Evolutionary conservation across 139 green algal genomes (phyloP).

Genomic region (Micractinium sp.): DNA sequence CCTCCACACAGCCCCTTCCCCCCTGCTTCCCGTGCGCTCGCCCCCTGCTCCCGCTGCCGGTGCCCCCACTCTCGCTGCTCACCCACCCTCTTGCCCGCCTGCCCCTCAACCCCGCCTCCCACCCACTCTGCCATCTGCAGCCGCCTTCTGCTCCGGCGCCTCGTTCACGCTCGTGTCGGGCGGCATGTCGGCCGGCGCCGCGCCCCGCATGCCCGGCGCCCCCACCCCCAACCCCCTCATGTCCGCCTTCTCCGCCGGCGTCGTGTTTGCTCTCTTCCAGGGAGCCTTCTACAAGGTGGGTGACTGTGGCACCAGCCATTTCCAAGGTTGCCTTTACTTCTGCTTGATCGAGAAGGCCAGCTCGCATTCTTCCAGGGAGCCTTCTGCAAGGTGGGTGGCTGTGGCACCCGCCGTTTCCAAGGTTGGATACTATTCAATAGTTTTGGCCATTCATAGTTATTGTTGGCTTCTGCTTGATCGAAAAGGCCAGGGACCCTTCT

Average conservation of each 20-base stretch:
- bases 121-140: conserved; percentile 54
- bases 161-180: conserved; percentile 80
- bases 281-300: conserved; percentile 81
- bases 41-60: no score
- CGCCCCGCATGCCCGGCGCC: conserved; percentile 23
- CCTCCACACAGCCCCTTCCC: not conserved
- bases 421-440: no score
- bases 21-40: not conserved
- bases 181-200: conserved; percentile 28
- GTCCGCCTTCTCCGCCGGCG: conserved; percentile 62
- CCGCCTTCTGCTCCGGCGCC: conserved; percentile 81
- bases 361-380: no score
- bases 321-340: no score
- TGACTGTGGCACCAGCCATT: no score
- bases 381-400: no score
- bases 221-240: conserved; percentile 46
- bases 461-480: no score
- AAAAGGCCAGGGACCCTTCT: no score
- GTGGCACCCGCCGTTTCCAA: no score
- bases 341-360: no score
- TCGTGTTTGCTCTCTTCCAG: conserved; percentile 88
- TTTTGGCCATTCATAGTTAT: no score
- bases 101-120: not conserved
- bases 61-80: not conserved
- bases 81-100: not conserved